Conservation (phyloP, 805 yeast genomes). For the Cyberlindnera americana region DNA sequence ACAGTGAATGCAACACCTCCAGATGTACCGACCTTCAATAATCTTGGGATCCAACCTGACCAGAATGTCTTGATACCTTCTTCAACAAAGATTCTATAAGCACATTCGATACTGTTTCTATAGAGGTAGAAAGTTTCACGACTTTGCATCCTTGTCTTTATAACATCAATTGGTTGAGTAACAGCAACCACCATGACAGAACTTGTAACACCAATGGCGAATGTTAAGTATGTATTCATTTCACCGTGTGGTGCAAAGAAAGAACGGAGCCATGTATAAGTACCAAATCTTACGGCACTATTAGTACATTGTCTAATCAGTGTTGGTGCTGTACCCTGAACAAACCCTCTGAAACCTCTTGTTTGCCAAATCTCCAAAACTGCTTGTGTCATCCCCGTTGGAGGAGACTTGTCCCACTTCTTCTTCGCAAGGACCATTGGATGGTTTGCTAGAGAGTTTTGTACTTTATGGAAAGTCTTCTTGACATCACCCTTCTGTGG, state of each 20-base stretch:
- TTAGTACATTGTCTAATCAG: slow-evolving; percentile 73
- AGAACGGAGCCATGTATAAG: slow-evolving; percentile 77
- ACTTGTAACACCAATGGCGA: slow-evolving; percentile 54
- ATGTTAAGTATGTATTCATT: slow-evolving; percentile 33
- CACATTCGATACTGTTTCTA: slow-evolving; percentile 57
- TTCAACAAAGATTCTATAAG: slow-evolving; percentile 44
- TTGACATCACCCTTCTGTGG: slow-evolving; percentile 10
- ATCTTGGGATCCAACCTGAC: slow-evolving; percentile 63
- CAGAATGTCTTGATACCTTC: slow-evolving; percentile 47
- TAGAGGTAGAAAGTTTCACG: slow-evolving; percentile 57
- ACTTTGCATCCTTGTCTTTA: slow-evolving; percentile 85
- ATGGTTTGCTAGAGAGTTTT: slow-evolving; percentile 22
- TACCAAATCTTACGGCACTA: slow-evolving; percentile 79
- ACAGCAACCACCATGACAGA: slow-evolving; percentile 68
- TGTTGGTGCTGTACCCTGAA: slow-evolving; percentile 84
- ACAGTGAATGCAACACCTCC: slow-evolving; percentile 68
- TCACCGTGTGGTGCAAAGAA: slow-evolving; percentile 51
- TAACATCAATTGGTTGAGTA: slow-evolving; percentile 87
- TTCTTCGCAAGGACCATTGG: slow-evolving; percentile 31
- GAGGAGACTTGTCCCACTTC: slow-evolving; percentile 46
- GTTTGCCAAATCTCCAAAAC: slow-evolving; percentile 63
- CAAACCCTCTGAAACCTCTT: slow-evolving; percentile 74
- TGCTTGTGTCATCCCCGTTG: slow-evolving; percentile 49
- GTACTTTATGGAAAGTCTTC: slow-evolving; percentile 31
- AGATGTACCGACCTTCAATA: slow-evolving; percentile 64